Evolutionary conservation across 495 filamentous ascomycete species (phyloP).

Genomic region (Trichocladium antarcticum): DNA sequence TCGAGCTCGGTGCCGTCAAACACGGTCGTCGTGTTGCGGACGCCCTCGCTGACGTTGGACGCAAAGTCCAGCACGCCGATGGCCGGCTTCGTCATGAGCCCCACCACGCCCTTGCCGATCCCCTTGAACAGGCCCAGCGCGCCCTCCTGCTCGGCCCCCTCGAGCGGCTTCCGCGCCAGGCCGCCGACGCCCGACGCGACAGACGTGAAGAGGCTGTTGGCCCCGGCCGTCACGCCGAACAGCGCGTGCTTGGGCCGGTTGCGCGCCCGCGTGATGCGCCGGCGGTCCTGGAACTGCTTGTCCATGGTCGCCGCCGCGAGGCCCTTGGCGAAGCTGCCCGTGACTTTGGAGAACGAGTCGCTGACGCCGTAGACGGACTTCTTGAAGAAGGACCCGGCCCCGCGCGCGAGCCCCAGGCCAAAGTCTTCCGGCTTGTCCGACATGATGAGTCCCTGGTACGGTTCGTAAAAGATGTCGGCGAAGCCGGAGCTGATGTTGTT

Average conservation of each 20-base stretch:
- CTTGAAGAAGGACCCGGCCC: slow-evolving; percentile 92
- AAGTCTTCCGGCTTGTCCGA: slow-evolving; percentile 90
- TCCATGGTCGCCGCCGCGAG: slow-evolving; percentile 90
- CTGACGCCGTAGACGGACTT: slow-evolving; percentile 96
- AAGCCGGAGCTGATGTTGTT: slow-evolving; percentile 96
- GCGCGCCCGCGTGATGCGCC: slow-evolving; percentile 82
- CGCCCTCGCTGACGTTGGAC: slow-evolving; percentile 89
- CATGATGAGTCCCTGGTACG: slow-evolving; percentile 94
- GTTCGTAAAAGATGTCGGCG: slow-evolving; percentile 96
- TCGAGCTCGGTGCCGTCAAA: slow-evolving; percentile 92
- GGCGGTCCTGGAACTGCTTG: slow-evolving; percentile 95
- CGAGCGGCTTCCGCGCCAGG: slow-evolving; percentile 80
- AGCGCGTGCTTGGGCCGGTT: slow-evolving; percentile 95
- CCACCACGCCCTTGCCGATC: slow-evolving; percentile 87
- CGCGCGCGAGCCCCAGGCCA: slow-evolving; percentile 88
- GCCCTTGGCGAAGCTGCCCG: slow-evolving; percentile 90
- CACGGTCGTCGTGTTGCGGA: slow-evolving; percentile 96
- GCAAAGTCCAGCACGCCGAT: slow-evolving; percentile 96
- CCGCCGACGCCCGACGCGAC: slow-evolving; percentile 90
- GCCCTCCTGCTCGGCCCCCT: slow-evolving; percentile 94
- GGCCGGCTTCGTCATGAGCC: slow-evolving; percentile 87
- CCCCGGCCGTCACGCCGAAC: slow-evolving; percentile 90
- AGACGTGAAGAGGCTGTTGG: slow-evolving; percentile 85
- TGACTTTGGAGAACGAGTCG: slow-evolving; percentile 92
- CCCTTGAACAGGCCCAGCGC: slow-evolving; percentile 91